Conservation (phyloP, 164 flowering plant genomes). For the Stephania yunnanensis region DNA sequence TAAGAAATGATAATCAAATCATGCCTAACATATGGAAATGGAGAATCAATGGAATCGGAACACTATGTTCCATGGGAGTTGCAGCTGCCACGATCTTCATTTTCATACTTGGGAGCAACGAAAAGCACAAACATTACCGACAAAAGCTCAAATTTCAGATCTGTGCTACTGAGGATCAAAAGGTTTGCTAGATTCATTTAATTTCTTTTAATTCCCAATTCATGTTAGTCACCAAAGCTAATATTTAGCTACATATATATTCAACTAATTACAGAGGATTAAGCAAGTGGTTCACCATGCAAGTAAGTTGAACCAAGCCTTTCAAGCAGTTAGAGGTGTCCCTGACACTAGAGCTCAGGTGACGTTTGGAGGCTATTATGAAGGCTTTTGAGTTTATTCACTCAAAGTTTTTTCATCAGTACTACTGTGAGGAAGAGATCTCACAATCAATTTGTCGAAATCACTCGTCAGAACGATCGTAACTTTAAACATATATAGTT, state of each 20-base stretch:
- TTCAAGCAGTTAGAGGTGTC: slow-evolving; percentile 45
- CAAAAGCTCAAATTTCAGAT: slow-evolving; percentile 43
- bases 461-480: neutral
- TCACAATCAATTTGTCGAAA: slow-evolving; percentile 2
- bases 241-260: neutral
- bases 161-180: slow-evolving; percentile 32
- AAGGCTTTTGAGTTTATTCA: slow-evolving; percentile 24
- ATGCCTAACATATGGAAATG: slow-evolving; percentile 30
- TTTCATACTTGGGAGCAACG: slow-evolving; percentile 34
- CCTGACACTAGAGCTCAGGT: slow-evolving; percentile 50
- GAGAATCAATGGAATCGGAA: slow-evolving; percentile 44
- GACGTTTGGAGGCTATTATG: slow-evolving; percentile 53
- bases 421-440: neutral
- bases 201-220: neutral
- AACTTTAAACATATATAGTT: too few species aligned
- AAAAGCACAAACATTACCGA: slow-evolving; percentile 26
- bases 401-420: neutral
- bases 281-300: slow-evolving; percentile 50
- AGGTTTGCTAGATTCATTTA: slow-evolving; percentile 27
- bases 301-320: slow-evolving; percentile 43
- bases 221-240: neutral
- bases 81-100: slow-evolving; percentile 63
- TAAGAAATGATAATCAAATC: slow-evolving; percentile 12
- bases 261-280: slow-evolving; percentile 38
- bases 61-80: slow-evolving; percentile 52